These are phyloP conservation scores for Ilyonectria robusta DNA, from an alignment of 2,329 filamentous ascomycete species.

Conservation along the genomic window DNA sequence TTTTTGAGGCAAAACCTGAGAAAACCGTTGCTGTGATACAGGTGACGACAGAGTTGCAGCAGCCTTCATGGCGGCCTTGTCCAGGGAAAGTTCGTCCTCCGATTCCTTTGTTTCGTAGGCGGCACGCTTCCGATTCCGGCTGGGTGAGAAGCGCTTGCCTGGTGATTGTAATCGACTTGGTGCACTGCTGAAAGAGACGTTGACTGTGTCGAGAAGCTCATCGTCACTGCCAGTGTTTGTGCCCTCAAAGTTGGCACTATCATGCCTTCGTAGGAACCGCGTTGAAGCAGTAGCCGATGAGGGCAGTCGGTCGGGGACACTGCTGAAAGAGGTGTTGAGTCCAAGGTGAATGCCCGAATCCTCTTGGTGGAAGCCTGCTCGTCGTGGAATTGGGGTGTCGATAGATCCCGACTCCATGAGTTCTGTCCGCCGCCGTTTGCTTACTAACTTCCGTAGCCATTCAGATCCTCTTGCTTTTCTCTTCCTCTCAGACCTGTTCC, in stretches of 20 bases:
- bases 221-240: conserved; percentile 29
- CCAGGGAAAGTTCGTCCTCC: conserved; percentile 36
- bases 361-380: conserved; percentile 8
- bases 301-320: conserved; percentile 35
- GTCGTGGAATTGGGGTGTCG: conserved; percentile 38
- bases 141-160: conserved; percentile 32
- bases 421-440: conserved; percentile 48
- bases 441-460: conserved; percentile 51
- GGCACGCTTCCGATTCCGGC: conserved; percentile 14
- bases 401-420: conserved; percentile 39
- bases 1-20: conserved; percentile 15
- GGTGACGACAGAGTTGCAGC: conserved; percentile 47
- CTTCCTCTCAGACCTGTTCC: conserved; percentile 40
- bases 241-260: not conserved
- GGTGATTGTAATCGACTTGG: conserved; percentile 21
- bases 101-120: conserved; percentile 19
- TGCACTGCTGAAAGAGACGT: conserved; percentile 21
- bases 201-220: conserved; percentile 29
- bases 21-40: conserved; percentile 43
- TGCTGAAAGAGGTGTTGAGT: conserved; percentile 39
- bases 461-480: conserved; percentile 46
- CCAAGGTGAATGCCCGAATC: not conserved
- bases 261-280: not conserved
- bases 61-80: conserved; percentile 33
- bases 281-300: conserved; percentile 26